Conservation (phyloP, 2,329 filamentous ascomycete genomes). For the Aspergillus sp. region DNA sequence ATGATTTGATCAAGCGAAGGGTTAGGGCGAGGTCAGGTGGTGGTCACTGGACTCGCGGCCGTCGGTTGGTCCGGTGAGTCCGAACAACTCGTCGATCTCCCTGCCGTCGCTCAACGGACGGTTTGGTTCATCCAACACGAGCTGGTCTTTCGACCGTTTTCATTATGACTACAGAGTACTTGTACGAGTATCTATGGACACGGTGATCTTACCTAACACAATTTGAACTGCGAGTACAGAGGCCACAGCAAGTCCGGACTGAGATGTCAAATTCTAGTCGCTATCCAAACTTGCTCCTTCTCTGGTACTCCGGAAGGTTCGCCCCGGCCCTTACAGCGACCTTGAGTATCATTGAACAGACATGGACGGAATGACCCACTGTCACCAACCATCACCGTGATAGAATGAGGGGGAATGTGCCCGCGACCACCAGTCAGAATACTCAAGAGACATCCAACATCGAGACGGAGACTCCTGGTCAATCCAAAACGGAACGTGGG, state of each 20-base stretch:
- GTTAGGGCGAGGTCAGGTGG: conserved; percentile 22
- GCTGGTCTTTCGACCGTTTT: not conserved
- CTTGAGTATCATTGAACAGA: not conserved
- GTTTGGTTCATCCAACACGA: not conserved
- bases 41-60: conserved; percentile 19
- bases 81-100: conserved; percentile 15
- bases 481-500: not conserved
- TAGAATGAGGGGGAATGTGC: conserved; percentile 1
- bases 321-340: conserved; percentile 24
- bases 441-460: not conserved
- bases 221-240: no score
- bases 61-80: conserved; percentile 19
- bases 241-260: not conserved
- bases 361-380: not conserved
- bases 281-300: not conserved
- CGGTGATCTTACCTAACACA: no score
- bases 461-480: no score
- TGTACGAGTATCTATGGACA: no score
- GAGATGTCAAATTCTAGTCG: not conserved
- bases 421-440: conserved; percentile 11
- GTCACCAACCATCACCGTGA: conserved; percentile 1
- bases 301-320: conserved; percentile 29
- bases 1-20: conserved; percentile 18
- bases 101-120: not conserved
- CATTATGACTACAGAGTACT: no score